Evolutionary conservation across 1,284 basidiomycete species (phyloP).

Genomic region (Trametes hirsuta): DNA sequence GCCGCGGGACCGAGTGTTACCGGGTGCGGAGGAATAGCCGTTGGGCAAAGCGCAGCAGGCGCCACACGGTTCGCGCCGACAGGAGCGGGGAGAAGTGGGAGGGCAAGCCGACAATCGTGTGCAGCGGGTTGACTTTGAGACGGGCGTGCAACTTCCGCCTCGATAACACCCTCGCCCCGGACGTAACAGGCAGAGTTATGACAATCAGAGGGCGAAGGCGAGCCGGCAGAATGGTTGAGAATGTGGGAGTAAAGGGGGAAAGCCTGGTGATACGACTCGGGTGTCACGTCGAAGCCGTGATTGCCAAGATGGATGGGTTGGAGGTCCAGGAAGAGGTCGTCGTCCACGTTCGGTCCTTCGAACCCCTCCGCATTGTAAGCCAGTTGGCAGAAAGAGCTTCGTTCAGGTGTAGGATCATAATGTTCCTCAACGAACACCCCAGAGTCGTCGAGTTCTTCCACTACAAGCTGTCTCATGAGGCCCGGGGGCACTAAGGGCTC

Average conservation of each 20-base stretch:
- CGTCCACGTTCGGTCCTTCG: constrained; percentile 27
- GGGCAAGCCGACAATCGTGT: constrained; percentile 1
- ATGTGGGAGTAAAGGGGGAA: background rate
- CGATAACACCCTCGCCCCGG: background rate
- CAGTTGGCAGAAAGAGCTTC: constrained; percentile 20
- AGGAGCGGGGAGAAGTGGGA: background rate
- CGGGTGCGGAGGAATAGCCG: background rate
- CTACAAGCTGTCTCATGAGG: too few relatives aligned
- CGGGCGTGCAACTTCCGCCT: background rate
- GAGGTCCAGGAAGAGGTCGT: constrained; percentile 31
- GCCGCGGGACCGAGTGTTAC: background rate
- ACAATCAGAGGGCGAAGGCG: background rate
- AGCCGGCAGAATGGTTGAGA: background rate
- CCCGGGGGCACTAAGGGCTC: background rate
- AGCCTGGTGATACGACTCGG: background rate
- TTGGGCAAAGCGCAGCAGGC: background rate
- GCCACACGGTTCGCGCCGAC: background rate
- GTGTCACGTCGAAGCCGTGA: constrained; percentile 1
- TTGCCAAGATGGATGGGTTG: constrained; percentile 27
- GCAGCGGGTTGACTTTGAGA: background rate
- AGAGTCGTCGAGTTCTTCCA: constrained; percentile 23
- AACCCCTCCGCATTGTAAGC: constrained; percentile 31
- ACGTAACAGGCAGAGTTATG: background rate
- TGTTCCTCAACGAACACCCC: constrained; percentile 23
- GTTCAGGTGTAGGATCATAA: background rate